Base-by-base conservation (phyloP, 306 rosid genomes). In the Spatholobus suberectus region DNA sequence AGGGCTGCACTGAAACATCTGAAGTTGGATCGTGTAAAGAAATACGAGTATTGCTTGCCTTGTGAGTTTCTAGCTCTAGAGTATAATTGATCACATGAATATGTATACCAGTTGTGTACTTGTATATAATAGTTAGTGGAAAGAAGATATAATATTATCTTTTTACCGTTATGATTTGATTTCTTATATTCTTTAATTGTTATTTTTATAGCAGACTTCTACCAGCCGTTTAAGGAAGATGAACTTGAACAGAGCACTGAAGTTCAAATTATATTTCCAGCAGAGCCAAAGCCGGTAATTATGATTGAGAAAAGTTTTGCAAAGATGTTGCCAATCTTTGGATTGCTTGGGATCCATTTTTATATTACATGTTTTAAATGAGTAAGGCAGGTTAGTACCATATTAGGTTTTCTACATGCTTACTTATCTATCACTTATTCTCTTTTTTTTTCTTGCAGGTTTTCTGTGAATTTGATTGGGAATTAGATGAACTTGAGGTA, bases 381-480 rank as follows among this genome's bases (percentile, higher is more conserved):
- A 37, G 40, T 59, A 21, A 29, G 26, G 8, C 5, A 11, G 38
- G 13, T 81, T 68, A 18, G 46, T 58, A 21, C 65, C 15, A 49
- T 47, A 40, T 62, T 40, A 14, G 46, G 43, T 52, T 47, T 75
- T 68, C 13, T 49, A 24, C 70, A n/a, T 76, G 54, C 8, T 79
- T 40, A 67, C 69, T 14, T 62, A 13, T 40, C 34, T 73, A 29
- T 29, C 41, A 13, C 65, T 29, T 65, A 32, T 40, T 13, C 10
- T 70, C 75, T n/a, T n/a, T n/a, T 70, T 51, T 8, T 82, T 47
- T 5, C 26, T 5, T 80, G 89, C 87, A 91, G 95, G 68, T 93
- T 44, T 88, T 87, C 85, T 89, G 92, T 79, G 92, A 89, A 73
- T 93, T 93, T 88, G 95, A 93, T 81, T 93, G 95, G 97, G 94